Evolutionary conservation across 2,329 filamentous ascomycete species (phyloP), one percentile per base, ranked within the genome.

Genomic region (Exophiala viscosa): DNA sequence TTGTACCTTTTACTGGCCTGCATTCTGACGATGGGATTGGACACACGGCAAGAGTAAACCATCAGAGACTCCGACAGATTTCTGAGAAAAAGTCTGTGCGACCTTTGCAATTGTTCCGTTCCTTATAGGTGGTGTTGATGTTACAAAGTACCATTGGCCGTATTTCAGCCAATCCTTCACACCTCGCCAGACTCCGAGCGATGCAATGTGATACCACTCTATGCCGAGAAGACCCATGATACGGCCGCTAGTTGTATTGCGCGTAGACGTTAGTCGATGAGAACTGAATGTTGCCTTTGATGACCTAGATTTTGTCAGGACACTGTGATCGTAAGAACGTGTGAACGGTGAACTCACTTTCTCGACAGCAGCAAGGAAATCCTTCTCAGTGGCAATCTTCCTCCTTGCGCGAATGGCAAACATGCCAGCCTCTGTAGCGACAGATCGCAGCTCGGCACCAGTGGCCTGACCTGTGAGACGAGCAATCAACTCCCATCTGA

Each of bases 311-410:
- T 23, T 28, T 8, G 36, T 52, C 78, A 97, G 97, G 60, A 99
- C 93, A 84, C 40, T n/a, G 5, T 13, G 2, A 13, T 11, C 20
- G 28, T 31, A 7, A 13, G 11, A 4, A 18, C 4, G 17, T 15
- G 15, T 10, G 17, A 40, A 3, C 23, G 18, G 5, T 28, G 14
- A 11, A 14, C 23, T 28, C 23, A 42, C 40, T 42, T 99, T 99
- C 79, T 99, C 93, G 57, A 99, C 93, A 2, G 93, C 92, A 52
- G 89, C 91, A 64, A 99, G 76, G 75, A 99, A 99, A 74, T 99
- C 93, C 82, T 99, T 97, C 80, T 99, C 93, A 1, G 91, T 92
- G 0, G 93, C 93, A 13, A 99, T 90, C 87, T 99, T 99, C 75
- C 93, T 86, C 70, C 93, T 79, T 34, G 89, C 89, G 42, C 93